Evolutionary conservation across 805 yeast genomes (phyloP), one percentile per base, ranked within the genome.

Genomic region (Ogataea methylovora): DNA sequence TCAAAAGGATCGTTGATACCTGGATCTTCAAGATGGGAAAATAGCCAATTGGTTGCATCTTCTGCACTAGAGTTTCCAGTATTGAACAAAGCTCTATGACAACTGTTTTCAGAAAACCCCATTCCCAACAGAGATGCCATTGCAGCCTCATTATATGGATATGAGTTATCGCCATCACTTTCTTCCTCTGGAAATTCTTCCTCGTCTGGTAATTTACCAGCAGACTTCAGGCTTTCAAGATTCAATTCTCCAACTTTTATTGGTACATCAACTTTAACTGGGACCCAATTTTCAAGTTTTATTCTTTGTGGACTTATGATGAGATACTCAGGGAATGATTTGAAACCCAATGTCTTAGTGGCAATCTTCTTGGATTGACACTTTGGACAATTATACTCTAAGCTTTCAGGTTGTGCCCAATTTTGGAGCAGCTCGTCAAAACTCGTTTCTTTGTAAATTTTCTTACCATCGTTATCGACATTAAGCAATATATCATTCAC

Each of bases 1-100:
- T 44, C 58, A 17, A 82, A 65, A 1, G 84, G 81, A 6, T 60
- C 75, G 52, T 88, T 94, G 29, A 88, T 71, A 47, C 74, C 82
- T 1, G 78, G 52, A 54, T 85, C 96, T 17, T 88, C 97, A 79
- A 86, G 75, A 50, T 88, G 95, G 15, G 71, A 82, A 50, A 92
- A 80, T 5, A 92, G 53, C 95, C 97, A 85, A 46, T 85, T 84
- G 83, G 84, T 78, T 0, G 97, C 95, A 5, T 68, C 67, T 42
- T 90, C 97, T 0, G 52, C 42, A 29, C 56, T 61, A 0, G 56
- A 43, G 46, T 87, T 87, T 0, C 86, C 90, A 0, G 95, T 85
- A 15, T 72, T 60, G 45, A 67, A 79, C 24, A 90, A 62, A 0
- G 90, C 95, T 45, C 78, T 73, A 21, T 64, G 63, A 28, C 79